These are phyloP conservation scores for Dictyostelium capitatum DNA, from an alignment of 78 protist genomes.

Conservation along the genomic window DNA sequence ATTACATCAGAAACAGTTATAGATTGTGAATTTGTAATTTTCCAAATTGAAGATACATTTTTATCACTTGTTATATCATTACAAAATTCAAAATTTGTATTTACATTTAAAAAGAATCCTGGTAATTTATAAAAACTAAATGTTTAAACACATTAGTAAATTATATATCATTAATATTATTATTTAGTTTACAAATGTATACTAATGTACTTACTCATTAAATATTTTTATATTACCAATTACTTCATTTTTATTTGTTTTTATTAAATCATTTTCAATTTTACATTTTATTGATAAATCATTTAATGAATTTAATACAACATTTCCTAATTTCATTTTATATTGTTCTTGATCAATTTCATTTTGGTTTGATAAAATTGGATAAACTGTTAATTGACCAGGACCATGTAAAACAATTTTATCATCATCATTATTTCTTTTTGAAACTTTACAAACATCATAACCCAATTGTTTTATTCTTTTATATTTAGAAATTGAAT, in stretches of 20 bases:
- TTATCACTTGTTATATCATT: not conserved
- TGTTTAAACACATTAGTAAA: not conserved
- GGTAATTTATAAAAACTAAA: conserved; percentile 26
- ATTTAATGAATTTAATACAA: not conserved
- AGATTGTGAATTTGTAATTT: not conserved
- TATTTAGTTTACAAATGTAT: too few relatives aligned
- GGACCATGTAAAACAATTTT: conserved; percentile 61
- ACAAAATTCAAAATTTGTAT: conserved; percentile 21
- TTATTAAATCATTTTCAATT: conserved; percentile 36
- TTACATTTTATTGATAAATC: not conserved
- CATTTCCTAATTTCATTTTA: conserved; percentile 2
- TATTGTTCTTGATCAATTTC: not conserved
- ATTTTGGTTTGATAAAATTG: conserved; percentile 12
- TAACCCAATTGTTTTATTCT: conserved; percentile 10
- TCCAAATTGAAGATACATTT: conserved; percentile 29
- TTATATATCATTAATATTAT: not conserved
- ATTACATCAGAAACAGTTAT: conserved; percentile 27
- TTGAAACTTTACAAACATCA: conserved; percentile 26
- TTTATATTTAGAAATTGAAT: not conserved
- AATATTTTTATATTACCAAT: conserved; percentile 58
- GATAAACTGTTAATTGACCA: conserved; percentile 58
- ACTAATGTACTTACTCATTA: conserved; percentile 29
- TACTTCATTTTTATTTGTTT: conserved; percentile 21
- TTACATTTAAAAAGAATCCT: conserved; percentile 56
- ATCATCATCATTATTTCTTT: not conserved